Conservation (phyloP, 345 rosid genomes). For the Syzygium grande region DNA sequence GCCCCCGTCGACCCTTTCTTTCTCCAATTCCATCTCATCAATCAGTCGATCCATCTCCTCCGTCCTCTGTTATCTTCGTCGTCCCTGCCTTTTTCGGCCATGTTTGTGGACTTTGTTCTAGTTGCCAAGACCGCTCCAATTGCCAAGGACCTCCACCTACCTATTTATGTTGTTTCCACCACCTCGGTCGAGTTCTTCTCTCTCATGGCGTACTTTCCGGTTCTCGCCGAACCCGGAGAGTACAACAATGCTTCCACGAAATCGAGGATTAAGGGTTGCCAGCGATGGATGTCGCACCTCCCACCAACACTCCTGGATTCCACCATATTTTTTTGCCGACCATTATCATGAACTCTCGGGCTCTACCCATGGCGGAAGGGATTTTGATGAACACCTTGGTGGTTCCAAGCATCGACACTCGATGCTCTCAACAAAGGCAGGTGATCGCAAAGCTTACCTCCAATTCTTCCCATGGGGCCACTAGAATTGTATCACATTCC, state of each 20-base stretch:
- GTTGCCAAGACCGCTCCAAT: slow-evolving; percentile 6
- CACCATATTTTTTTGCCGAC: not conserved
- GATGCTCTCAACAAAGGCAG: slow-evolving; percentile 5
- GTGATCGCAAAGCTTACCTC: slow-evolving; percentile 9
- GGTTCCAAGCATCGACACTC: slow-evolving; percentile 17
- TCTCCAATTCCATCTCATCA: slow-evolving; percentile 21
- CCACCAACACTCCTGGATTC: slow-evolving; percentile 17
- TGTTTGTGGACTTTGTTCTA: slow-evolving; percentile 17
- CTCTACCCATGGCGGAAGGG: slow-evolving; percentile 8
- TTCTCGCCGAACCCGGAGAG: not conserved
- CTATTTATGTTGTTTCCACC: slow-evolving; percentile 14
- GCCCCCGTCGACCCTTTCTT: slow-evolving; percentile 20
- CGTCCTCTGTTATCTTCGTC: slow-evolving; percentile 12
- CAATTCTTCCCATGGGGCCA: slow-evolving; percentile 23
- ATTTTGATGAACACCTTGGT: slow-evolving; percentile 26
- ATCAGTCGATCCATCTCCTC: slow-evolving; percentile 26
- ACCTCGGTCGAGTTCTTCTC: slow-evolving; percentile 19
- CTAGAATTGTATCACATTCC: slow-evolving; percentile 12
- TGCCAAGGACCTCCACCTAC: slow-evolving; percentile 12
- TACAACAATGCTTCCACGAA: not conserved
- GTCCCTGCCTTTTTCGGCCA: slow-evolving; percentile 12
- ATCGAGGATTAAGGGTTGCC: slow-evolving; percentile 23
- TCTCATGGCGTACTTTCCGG: not conserved
- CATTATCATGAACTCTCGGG: not conserved
- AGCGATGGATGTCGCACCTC: slow-evolving; percentile 18